Evolutionary conservation across 257 asterid genomes (phyloP), one percentile per base, ranked within the genome.

Genomic region (Solanum sitiens): DNA sequence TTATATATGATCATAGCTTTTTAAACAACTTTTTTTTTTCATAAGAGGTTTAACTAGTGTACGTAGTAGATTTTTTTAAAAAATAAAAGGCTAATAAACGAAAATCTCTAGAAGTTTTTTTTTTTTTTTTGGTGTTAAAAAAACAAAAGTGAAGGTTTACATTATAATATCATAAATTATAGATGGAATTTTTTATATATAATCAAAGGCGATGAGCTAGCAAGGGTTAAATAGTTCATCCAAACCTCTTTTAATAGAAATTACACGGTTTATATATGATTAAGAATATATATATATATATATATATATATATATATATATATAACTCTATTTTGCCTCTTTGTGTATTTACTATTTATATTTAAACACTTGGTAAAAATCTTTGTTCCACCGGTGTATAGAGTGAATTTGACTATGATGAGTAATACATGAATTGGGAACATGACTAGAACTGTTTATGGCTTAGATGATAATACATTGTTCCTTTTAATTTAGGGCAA

Each of bases 141-240:
- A 33, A 27, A 67, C 16, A 27, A n/a, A 68, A 14, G 39, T 3
- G 23, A 27, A 68, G 23, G 35, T 27, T 12, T 32, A 1, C 32
- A 27, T 27, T 25, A 67, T 12, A 67, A 67, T 68, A 32, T 30
- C 23, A 65, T 59, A 56, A 59, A 59, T 59, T 59, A 59, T 1
- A 8, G 67, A 20, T 4, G 27, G 0, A 21, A 59, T 3, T 21
- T 59, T 4, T 6, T 59, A 8, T 59, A 21, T 59, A 20, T 6
- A 56, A 10, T 56, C 67, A 20, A 59, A 59, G 25, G 67, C 0
- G 25, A 21, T 20, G 27, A 59, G 2, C 12, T 59, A 59, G 25
- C 65, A 8, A 53, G n/a, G n/a, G 0, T 18, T 56, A n/a, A 18
- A 56, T 0, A 0, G 65, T 1, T 56, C n/a, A 56, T 16, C 0